Evolutionary conservation across 1,139 yeast species (phyloP), one percentile per base, ranked within the genome.

Genomic region (Blastobotrys niveus): DNA sequence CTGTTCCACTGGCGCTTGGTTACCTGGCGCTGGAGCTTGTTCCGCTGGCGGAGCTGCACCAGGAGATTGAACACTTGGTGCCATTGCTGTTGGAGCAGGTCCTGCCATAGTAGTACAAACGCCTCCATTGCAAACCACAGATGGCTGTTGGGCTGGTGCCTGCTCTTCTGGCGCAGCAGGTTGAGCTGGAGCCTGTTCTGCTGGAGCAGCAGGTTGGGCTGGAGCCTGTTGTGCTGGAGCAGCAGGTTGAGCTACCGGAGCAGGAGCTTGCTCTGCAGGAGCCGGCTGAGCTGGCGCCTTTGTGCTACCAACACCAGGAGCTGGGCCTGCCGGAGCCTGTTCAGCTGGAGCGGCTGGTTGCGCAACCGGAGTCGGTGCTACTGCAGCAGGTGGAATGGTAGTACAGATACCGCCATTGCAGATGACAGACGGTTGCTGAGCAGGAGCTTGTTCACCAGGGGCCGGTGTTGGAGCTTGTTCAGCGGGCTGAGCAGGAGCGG

Each of bases 61-160:
- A 17, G 18, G 18, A 5, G 18, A 12, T 15, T 15, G 12, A 17
- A 18, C 21, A 17, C 12, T 31, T 17, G 34, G 34, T 4, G 12
- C 18, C 5, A 10, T 18, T 31, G 26, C 26, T 24, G 26, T 24
- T 24, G 32, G 33, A 3, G 12, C 22, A 25, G 17, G 33, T 12
- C 37, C 37, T n/a, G 29, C 9, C 20, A 32, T 8, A 9, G 42
- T 39, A 22, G 42, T 31, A 24, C 42, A 39, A 9, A n/a, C 5
- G 6, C 26, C 38, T 2, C 42, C 42, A 6, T 14, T 30, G 34
- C 45, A 39, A 8, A 33, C 7, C n/a, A 42, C 45, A 31, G 5
- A 3, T 3, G 40, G 9, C 4, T 14, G 30, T 25, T 6, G 9
- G 10, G 9, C 26, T 24, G 26, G 26, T 10, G 26, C 10, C 6